Evolutionary conservation across 2,329 filamentous ascomycete species (phyloP).

Genomic region (Claviceps digitariae): DNA sequence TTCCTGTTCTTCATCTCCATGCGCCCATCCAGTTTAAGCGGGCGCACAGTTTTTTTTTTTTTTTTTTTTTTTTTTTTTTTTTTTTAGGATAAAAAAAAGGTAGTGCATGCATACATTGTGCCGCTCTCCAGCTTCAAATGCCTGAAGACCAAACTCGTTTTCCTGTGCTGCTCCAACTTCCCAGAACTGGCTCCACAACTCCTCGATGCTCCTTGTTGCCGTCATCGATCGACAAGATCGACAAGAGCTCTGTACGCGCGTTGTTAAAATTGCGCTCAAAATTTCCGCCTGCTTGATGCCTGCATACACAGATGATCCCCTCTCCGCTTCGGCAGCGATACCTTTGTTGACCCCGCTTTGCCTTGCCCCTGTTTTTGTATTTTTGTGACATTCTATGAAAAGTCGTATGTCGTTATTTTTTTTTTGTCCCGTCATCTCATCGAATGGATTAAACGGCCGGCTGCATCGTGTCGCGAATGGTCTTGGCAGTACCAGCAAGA

Average conservation of each 20-base stretch:
- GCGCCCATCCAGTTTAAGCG: neutral
- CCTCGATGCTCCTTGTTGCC: neutral
- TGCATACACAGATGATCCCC: neutral
- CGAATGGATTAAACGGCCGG: slow-evolving; percentile 1
- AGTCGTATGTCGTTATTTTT: neutral
- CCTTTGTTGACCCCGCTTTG: neutral
- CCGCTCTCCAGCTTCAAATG: neutral
- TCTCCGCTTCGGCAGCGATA: neutral
- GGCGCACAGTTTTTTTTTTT: no score
- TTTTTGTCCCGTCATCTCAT: neutral
- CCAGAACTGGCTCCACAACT: neutral
- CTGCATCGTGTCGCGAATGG: slow-evolving; percentile 13
- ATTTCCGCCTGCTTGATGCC: neutral
- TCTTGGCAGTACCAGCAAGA: slow-evolving; percentile 54
- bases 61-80: no score
- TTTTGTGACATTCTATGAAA: neutral
- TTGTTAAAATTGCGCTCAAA: neutral
- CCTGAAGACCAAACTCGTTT: neutral
- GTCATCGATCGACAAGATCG: neutral
- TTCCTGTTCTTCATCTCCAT: neutral
- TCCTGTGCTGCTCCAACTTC: neutral
- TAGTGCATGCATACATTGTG: neutral
- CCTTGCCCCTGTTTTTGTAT: neutral
- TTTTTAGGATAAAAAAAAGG: neutral
- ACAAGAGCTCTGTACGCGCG: no score